Base-by-base conservation (phyloP, 345 rosid genomes). In the Mercurialis annua region DNA sequence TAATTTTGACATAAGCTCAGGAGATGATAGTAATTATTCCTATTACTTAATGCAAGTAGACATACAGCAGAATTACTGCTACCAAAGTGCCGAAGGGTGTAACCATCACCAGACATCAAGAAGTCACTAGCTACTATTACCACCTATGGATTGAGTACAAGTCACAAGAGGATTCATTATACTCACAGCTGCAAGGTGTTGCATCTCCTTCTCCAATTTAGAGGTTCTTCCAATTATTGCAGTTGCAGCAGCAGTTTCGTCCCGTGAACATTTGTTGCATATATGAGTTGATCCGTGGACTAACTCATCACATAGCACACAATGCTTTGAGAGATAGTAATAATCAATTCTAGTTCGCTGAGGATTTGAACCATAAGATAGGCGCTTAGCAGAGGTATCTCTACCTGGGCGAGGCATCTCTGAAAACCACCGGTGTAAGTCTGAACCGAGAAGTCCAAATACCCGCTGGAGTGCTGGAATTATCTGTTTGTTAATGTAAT, bases 401-500 rank as follows among this genome's bases (percentile, higher is more conserved):
- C 95, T 81, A 27, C 71, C 80, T 55, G 87, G 87, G 11, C 97
- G 95, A 5, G 97, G 95, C 96, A 89, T 89, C 84, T 91, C 92
- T 23, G 68, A 43, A 79, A 90, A 91, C 99, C 99, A 94, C 67
- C 66, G 80, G 76, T 80, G 86, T 60, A 94, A 78, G 59, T 91
- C 90, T 27, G 85, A 95, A 58, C 95, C 95, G 67, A 94, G 82
- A 43, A 91, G 90, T 73, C 97, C 97, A 76, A 91, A 93, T 17
- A 86, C 87, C 59, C 97, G 78, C 58, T 89, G 97, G 79, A 94
- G 56, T 46, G 96, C 92, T 30, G 97, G 99, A 65, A 91, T 94
- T 72, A 94, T 94, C 83, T 94, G 97, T 79, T 91, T 94, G 70
- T 73, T 85, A 73, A 94, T 81, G 90, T 94, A 91, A 80, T 94